phyloP scores from a whole-genome alignment of 2,329 filamentous ascomycete genomes.

The Colletotrichum somersetense region DNA sequence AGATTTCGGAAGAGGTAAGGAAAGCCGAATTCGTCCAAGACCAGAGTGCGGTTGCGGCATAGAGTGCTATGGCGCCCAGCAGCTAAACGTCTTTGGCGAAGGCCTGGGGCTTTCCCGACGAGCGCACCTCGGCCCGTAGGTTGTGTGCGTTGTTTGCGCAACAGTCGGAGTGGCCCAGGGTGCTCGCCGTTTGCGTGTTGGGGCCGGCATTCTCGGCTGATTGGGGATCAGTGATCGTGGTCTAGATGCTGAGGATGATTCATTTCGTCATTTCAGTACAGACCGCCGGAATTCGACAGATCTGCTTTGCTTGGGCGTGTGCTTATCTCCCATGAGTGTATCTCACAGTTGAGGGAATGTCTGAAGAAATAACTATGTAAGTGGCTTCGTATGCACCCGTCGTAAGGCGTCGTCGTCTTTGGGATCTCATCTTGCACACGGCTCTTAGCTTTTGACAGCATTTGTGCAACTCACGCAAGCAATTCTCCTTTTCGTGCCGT shows the following conservation, averaged over 20 bases:
- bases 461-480: no score
- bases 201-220: not conserved
- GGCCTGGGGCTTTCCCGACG: not conserved
- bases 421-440: not conserved
- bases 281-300: not conserved
- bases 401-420: not conserved
- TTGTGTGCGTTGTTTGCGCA: not conserved
- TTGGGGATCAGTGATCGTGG: not conserved
- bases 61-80: not conserved
- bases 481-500: not conserved
- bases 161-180: not conserved
- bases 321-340: not conserved
- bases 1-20: not conserved
- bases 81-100: not conserved
- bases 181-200: not conserved
- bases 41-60: slow-evolving; percentile 8
- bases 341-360: no score
- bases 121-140: not conserved
- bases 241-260: not conserved
- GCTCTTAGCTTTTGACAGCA: not conserved
- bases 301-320: no score
- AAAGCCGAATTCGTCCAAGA: not conserved
- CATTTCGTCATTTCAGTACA: not conserved
- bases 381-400: not conserved
- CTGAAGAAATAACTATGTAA: not conserved